Conservation (phyloP, 164 flowering plant species). For the Nymphaea colorata region DNA sequence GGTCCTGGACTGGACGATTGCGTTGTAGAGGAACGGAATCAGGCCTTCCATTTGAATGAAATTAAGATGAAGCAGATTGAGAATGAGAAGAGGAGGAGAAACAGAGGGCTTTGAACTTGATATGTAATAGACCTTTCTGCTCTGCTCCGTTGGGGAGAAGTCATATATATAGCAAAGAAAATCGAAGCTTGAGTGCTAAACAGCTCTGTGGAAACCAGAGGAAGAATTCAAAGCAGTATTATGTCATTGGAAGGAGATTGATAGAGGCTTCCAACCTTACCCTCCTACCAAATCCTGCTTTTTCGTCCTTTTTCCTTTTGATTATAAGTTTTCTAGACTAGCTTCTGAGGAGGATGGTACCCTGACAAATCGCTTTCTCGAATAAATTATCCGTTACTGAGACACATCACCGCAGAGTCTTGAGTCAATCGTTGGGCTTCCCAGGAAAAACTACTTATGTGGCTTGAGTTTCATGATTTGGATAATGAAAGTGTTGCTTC, state of each 20-base stretch:
- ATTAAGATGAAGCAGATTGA: background rate
- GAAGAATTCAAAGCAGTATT: background rate
- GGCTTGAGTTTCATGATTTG: too few species aligned
- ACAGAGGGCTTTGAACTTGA: background rate
- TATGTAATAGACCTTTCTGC: background rate
- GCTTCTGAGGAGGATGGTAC: too few species aligned
- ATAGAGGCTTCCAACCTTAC: background rate
- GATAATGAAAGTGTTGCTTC: too few species aligned
- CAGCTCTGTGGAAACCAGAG: background rate
- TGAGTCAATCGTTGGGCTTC: too few species aligned
- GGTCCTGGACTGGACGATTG: background rate
- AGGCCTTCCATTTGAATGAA: constrained; percentile 5
- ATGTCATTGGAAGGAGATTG: background rate
- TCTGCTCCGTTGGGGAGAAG: background rate
- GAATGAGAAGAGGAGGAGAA: background rate
- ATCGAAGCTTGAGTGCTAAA: background rate
- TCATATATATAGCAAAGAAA: background rate
- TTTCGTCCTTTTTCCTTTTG: background rate
- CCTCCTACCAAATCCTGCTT: background rate
- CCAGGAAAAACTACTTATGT: too few species aligned
- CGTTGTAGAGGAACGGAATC: constrained; percentile 5
- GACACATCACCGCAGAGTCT: too few species aligned
- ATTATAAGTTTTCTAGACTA: too few species aligned
- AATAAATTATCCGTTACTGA: too few species aligned
- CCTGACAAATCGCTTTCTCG: too few species aligned